These are phyloP conservation scores for Paramecium caudatum DNA, from an alignment of 73 alveolate genomes.

Conservation along the genomic window DNA sequence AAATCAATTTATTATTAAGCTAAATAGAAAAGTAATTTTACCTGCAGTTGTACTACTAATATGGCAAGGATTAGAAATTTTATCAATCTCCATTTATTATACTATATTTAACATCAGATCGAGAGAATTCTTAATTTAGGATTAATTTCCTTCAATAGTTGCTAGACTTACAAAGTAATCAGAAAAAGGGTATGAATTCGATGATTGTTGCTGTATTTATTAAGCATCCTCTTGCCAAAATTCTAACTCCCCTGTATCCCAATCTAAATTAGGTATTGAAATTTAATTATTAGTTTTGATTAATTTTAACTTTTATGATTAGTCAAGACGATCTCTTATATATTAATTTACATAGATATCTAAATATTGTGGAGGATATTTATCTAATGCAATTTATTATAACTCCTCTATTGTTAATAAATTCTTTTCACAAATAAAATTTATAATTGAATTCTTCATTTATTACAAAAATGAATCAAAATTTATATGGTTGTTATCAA, in stretches of 20 bases:
- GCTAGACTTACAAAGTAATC: too few relatives aligned
- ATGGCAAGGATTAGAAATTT: neutral
- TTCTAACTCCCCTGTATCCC: neutral
- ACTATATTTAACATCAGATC: neutral
- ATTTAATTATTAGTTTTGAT: neutral
- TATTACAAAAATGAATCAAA: neutral
- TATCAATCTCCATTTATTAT: neutral
- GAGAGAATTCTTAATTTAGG: too few relatives aligned
- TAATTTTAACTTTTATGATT: too few relatives aligned
- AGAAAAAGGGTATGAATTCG: neutral
- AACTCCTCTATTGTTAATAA: neutral
- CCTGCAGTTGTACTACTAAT: slow-evolving; percentile 22
- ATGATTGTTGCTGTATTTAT: neutral
- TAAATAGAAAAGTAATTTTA: neutral
- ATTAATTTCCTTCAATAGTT: too few relatives aligned
- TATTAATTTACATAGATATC: slow-evolving; percentile 24
- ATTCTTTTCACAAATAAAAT: neutral
- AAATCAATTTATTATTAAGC: slow-evolving; percentile 11
- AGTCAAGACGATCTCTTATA: slow-evolving; percentile 28
- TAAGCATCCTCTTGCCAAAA: slow-evolving; percentile 58
- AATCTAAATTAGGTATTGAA: neutral
- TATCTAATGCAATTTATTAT: neutral
- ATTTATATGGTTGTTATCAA: slow-evolving; percentile 26
- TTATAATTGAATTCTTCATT: neutral
- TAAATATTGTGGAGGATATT: slow-evolving; percentile 13